phyloP scores from a whole-genome alignment of 1,139 yeast genomes.

The Diutina mesorugosa region DNA sequence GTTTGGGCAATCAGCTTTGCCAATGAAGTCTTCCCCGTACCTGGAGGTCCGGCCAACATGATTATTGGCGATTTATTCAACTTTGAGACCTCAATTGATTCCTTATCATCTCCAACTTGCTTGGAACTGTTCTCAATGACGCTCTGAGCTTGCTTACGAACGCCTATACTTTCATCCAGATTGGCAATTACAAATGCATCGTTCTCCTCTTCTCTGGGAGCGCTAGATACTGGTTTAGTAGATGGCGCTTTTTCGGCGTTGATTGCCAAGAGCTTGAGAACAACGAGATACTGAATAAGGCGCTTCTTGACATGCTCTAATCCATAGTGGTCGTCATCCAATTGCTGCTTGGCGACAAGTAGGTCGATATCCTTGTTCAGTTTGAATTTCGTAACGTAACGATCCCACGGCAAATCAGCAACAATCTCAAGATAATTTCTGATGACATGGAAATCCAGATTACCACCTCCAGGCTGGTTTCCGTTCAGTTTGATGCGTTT shows the following conservation, averaged over 20 bases:
- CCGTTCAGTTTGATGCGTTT: constrained; percentile 32
- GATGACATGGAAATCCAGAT: constrained; percentile 65
- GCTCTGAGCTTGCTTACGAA: constrained; percentile 16
- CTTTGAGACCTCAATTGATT: constrained; percentile 17
- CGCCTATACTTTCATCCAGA: constrained; percentile 20
- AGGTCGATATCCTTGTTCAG: constrained; percentile 39
- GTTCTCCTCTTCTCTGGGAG: constrained; percentile 2
- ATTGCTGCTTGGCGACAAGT: constrained; percentile 38
- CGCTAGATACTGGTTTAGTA: neutral
- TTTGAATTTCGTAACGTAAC: constrained; percentile 22
- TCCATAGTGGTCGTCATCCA: constrained; percentile 80
- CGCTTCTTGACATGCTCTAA: constrained; percentile 71
- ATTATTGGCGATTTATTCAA: constrained; percentile 58
- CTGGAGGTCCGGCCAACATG: constrained; percentile 87
- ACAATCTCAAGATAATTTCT: constrained; percentile 61
- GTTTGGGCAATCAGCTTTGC: constrained; percentile 82
- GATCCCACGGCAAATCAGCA: constrained; percentile 55
- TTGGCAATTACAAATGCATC: constrained; percentile 23
- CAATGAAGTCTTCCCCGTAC: constrained; percentile 86
- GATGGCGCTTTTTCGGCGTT: neutral
- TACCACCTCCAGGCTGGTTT: constrained; percentile 33
- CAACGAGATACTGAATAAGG: constrained; percentile 13
- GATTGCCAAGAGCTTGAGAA: neutral
- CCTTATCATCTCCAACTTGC: constrained; percentile 3
- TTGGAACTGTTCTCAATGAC: constrained; percentile 13